Evolutionary conservation across 495 filamentous ascomycete genomes (phyloP).

Genomic region (Penicillium lividum): DNA sequence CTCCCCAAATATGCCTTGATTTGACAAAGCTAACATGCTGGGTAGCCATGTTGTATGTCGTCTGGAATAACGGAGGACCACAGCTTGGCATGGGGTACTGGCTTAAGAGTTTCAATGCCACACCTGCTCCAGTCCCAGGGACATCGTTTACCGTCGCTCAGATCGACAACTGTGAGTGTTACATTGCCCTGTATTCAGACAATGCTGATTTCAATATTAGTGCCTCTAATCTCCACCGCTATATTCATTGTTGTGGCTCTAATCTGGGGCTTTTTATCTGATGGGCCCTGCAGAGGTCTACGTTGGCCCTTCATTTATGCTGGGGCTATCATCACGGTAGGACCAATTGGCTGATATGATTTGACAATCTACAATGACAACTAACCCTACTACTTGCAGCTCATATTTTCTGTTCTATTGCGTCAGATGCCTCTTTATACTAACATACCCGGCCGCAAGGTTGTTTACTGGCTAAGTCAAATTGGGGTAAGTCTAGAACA

Average conservation of each 20-base stretch:
- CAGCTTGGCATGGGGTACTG: conserved; percentile 27
- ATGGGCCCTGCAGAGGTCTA: conserved; percentile 32
- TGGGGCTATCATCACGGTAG: conserved; percentile 35
- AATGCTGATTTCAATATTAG: conserved; percentile 4
- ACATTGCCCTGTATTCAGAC: neutral
- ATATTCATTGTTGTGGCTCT: conserved; percentile 37
- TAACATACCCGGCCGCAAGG: conserved; percentile 30
- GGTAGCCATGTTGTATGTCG: conserved; percentile 23
- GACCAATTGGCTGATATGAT: neutral
- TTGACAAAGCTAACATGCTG: neutral
- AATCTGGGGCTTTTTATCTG: conserved; percentile 38
- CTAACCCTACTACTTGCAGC: conserved; percentile 8
- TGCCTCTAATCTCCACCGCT: conserved; percentile 24
- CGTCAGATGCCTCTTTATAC: conserved; percentile 38
- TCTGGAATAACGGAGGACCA: conserved; percentile 27
- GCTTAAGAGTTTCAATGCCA: conserved; percentile 31
- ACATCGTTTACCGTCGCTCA: conserved; percentile 20
- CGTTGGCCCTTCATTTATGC: conserved; percentile 41
- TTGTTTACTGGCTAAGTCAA: conserved; percentile 31
- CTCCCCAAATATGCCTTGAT: neutral
- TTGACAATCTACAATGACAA: neutral
- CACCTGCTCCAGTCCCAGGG: conserved; percentile 28
- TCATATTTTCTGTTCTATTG: conserved; percentile 32
- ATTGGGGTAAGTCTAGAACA: conserved; percentile 18
- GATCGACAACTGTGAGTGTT: conserved; percentile 26